phyloP scores from a whole-genome alignment of 441 rosid genomes.

The Euphorbia corollata region DNA sequence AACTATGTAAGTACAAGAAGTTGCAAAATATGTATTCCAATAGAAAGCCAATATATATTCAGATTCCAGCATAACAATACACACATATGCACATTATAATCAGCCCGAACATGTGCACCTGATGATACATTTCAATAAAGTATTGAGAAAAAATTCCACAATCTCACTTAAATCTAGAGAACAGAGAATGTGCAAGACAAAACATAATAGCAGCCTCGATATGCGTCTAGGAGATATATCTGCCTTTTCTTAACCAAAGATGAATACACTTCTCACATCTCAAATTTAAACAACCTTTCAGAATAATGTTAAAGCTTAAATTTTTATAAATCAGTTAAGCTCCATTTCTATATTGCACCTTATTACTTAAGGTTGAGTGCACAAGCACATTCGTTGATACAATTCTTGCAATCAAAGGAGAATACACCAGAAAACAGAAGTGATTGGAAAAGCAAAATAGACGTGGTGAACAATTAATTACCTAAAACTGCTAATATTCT shows the following conservation, averaged over 20 bases:
- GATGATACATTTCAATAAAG: background rate
- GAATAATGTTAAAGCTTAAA: background rate
- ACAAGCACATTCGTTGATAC: background rate
- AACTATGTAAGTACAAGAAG: constrained; percentile 5
- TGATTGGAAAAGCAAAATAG: background rate
- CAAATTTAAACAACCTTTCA: background rate
- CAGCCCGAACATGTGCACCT: background rate
- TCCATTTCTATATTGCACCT: background rate
- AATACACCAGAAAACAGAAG: background rate
- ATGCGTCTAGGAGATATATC: too few relatives aligned
- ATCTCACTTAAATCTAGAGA: background rate
- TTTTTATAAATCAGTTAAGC: too few relatives aligned
- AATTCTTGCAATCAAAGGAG: background rate
- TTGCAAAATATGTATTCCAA: background rate
- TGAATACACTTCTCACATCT: background rate
- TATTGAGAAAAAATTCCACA: background rate
- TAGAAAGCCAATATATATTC: too few relatives aligned
- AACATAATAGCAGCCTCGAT: too few relatives aligned
- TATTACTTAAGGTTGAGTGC: background rate
- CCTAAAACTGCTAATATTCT: constrained; percentile 82
- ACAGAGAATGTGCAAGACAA: too few relatives aligned
- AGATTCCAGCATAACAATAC: too few relatives aligned
- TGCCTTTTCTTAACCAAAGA: background rate
- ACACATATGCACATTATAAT: background rate
- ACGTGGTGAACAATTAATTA: constrained; percentile 27